These are phyloP conservation scores for Glebionis coronaria DNA, from an alignment of 129 eudicot species.

Conservation along the genomic window DNA sequence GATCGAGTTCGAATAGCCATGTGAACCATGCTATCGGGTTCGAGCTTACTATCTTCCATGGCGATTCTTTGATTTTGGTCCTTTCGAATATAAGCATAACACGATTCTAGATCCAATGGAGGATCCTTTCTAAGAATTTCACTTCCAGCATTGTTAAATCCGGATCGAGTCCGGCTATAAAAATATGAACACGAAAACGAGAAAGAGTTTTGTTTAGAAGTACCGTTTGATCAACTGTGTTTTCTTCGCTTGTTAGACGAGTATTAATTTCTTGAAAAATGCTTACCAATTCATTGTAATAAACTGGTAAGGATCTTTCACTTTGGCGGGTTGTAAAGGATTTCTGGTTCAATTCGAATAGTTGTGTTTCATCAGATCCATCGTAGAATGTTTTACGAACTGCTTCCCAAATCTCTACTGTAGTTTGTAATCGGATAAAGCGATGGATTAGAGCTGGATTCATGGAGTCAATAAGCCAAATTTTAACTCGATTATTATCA, in stretches of 20 bases:
- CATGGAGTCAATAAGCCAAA: too few relatives aligned
- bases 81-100: not conserved
- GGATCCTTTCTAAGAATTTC: constrained; percentile 10
- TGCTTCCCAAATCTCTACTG: not conserved
- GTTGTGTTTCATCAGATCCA: constrained; percentile 8
- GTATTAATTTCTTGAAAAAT: constrained; percentile 1
- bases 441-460: not conserved
- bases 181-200: constrained; percentile 6
- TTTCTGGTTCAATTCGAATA: constrained; percentile 10
- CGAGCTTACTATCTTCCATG: not conserved
- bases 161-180: not conserved
- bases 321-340: constrained; percentile 1
- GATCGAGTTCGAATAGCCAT: constrained; percentile 1
- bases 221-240: not conserved
- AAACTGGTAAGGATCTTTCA: not conserved
- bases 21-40: not conserved
- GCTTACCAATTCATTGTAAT: not conserved
- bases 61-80: not conserved
- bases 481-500: too few relatives aligned
- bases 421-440: not conserved
- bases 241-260: not conserved
- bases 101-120: too few relatives aligned
- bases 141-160: not conserved
- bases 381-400: constrained; percentile 14
- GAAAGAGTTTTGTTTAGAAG: too few relatives aligned